Percentiles rank a stretch among this genome's conserved stretches.
Evolutionary conservation across 495 filamentous ascomycete species (phyloP).

Genomic region (Penicillium alfredii): DNA sequence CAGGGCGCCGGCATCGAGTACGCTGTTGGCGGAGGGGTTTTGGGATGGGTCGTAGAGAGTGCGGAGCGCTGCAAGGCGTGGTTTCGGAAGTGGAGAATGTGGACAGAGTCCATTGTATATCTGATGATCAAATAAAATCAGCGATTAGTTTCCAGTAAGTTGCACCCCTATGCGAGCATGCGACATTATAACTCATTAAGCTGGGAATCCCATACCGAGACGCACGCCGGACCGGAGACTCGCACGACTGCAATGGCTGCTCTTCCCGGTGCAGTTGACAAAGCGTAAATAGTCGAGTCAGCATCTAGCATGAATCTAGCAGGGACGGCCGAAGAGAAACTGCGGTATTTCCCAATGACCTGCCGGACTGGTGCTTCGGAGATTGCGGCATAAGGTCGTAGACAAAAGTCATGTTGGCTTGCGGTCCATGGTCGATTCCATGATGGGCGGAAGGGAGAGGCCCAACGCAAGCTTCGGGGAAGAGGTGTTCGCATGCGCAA

Average conservation of each 20-base stretch:
- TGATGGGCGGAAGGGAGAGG: slow-evolving; percentile 20
- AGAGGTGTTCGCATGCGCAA: slow-evolving; percentile 32
- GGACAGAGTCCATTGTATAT: slow-evolving; percentile 78
- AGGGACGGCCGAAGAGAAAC: slow-evolving; percentile 20
- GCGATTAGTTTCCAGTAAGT: too few species aligned
- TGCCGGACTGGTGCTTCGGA: slow-evolving; percentile 3
- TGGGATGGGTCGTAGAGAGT: slow-evolving; percentile 63
- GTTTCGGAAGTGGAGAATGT: slow-evolving; percentile 51
- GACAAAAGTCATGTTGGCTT: slow-evolving; percentile 5
- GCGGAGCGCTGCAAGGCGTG: slow-evolving; percentile 71
- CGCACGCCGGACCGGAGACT: slow-evolving; percentile 73
- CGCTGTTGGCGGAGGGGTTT: slow-evolving; percentile 24
- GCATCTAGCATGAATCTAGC: slow-evolving; percentile 23
- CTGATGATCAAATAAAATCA: too few species aligned
- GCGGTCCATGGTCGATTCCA: slow-evolving; percentile 9
- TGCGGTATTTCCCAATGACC: slow-evolving; percentile 6
- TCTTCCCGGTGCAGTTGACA: slow-evolving; percentile 80
- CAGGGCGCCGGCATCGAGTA: slow-evolving; percentile 78
- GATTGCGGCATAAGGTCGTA: slow-evolving; percentile 10
- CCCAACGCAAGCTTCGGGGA: slow-evolving; percentile 23
- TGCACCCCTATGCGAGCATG: too few species aligned
- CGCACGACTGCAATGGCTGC: slow-evolving; percentile 91
- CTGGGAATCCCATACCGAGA: slow-evolving; percentile 50
- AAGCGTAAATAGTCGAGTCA: slow-evolving; percentile 75
- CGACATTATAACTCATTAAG: too few species aligned